Conservation (phyloP, 345 rosid genomes). For the Excoecaria cochinchinensis region DNA sequence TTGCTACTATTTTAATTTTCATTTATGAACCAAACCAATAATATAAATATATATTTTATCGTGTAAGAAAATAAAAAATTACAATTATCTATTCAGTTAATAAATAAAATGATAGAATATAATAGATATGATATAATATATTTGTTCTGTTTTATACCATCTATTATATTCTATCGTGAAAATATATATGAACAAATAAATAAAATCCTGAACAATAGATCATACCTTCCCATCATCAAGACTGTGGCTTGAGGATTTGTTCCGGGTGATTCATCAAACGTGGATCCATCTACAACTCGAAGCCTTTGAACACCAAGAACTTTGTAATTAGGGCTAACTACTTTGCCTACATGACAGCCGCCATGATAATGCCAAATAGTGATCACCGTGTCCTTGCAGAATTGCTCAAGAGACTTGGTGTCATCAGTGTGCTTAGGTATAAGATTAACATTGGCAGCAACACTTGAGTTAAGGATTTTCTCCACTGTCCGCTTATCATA, state of each 20-base stretch:
- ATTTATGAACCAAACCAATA: background rate
- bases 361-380: slow-evolving; percentile 99
- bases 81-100: too few species aligned
- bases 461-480: slow-evolving; percentile 65
- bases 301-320: slow-evolving; percentile 73
- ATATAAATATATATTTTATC: too few species aligned
- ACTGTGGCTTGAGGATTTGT: slow-evolving; percentile 97
- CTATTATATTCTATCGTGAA: too few species aligned
- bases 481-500: slow-evolving; percentile 49
- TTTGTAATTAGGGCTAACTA: slow-evolving; percentile 49
- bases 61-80: too few species aligned
- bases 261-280: slow-evolving; percentile 77
- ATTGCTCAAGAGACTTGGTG: slow-evolving; percentile 85
- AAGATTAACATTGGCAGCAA: slow-evolving; percentile 74
- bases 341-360: slow-evolving; percentile 84
- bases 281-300: slow-evolving; percentile 81
- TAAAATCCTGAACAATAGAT: background rate
- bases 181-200: too few species aligned
- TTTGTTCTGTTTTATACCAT: too few species aligned
- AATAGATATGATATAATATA: too few species aligned
- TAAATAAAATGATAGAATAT: too few species aligned
- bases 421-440: slow-evolving; percentile 73
- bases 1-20: background rate
- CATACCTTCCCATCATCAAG: slow-evolving; percentile 98
- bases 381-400: slow-evolving; percentile 90